These are phyloP conservation scores for Ceratobasidium sp. DNA, from an alignment of 1,284 basidiomycete genomes.

Conservation along the genomic window DNA sequence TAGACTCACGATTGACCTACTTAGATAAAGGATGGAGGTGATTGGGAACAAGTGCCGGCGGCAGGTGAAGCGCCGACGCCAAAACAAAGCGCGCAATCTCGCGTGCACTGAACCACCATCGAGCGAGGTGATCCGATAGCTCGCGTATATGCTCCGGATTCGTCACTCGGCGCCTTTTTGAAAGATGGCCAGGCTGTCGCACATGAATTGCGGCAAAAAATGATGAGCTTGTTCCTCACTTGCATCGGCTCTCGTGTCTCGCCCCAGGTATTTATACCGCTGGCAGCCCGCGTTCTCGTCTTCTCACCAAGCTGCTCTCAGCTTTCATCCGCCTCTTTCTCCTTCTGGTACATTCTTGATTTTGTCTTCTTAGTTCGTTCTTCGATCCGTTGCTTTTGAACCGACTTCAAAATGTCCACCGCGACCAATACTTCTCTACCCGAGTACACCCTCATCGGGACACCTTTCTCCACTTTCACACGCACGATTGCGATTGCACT, in stretches of 20 bases:
- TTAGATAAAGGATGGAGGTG: not conserved
- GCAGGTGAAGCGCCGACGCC: conserved; percentile 31
- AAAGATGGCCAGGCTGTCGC: conserved; percentile 1
- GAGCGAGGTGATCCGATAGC: conserved; percentile 28
- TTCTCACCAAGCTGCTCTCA: conserved; percentile 36
- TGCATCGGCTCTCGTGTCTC: conserved; percentile 39
- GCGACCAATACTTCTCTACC: conserved; percentile 26
- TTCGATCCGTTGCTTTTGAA: not conserved
- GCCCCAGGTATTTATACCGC: conserved; percentile 34
- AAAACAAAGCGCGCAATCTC: conserved; percentile 20
- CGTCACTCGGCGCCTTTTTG: conserved; percentile 7
- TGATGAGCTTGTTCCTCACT: conserved; percentile 45
- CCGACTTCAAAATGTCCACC: conserved; percentile 25
- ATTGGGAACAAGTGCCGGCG: conserved; percentile 27
- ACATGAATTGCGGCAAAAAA: conserved; percentile 1
- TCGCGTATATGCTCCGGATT: conserved; percentile 44
- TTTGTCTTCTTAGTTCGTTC: conserved; percentile 26
- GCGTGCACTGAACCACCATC: not conserved
- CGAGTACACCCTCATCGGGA: conserved; percentile 45
- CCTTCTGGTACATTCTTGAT: not conserved
- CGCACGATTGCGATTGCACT: conserved; percentile 44
- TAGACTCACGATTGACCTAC: not conserved
- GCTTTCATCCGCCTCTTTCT: conserved; percentile 19
- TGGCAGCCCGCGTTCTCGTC: not conserved
- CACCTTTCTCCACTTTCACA: conserved; percentile 46